Evolutionary conservation across 164 flowering plant genomes (phyloP).

Genomic region (Euptelea pleiosperma): DNA sequence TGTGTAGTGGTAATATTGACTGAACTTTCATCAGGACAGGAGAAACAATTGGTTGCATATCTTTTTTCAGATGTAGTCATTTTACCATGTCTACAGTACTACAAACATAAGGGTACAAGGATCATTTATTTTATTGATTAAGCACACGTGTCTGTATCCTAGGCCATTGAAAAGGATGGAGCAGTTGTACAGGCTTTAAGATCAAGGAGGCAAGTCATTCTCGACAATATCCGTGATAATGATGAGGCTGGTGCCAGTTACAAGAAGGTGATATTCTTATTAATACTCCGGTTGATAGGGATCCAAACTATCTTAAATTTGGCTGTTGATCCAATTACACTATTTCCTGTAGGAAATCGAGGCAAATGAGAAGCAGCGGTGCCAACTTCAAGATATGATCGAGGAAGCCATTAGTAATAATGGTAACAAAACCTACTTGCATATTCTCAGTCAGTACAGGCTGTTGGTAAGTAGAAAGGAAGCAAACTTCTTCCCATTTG

Average conservation of each 20-base stretch:
- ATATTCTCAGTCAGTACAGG: slow-evolving; percentile 81
- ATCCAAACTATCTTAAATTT: background rate
- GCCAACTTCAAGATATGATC: slow-evolving; percentile 75
- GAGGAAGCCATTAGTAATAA: slow-evolving; percentile 77
- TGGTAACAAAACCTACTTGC: slow-evolving; percentile 78
- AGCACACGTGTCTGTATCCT: slow-evolving; percentile 7
- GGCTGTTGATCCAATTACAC: background rate
- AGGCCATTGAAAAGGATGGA: slow-evolving; percentile 69
- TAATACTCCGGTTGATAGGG: background rate
- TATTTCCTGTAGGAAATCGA: slow-evolving; percentile 65
- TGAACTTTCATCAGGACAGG: too few relatives aligned
- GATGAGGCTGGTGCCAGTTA: slow-evolving; percentile 75
- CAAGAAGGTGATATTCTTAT: slow-evolving; percentile 43
- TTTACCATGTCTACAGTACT: background rate
- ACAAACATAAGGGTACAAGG: background rate
- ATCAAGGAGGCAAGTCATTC: slow-evolving; percentile 72
- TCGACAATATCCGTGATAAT: slow-evolving; percentile 92
- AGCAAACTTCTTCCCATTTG: background rate
- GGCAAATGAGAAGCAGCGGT: slow-evolving; percentile 69
- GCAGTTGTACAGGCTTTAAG: slow-evolving; percentile 59
- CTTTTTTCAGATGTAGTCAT: background rate
- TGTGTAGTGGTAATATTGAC: too few relatives aligned
- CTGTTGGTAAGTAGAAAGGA: slow-evolving; percentile 54
- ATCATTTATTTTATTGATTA: slow-evolving; percentile 1
- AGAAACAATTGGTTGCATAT: background rate